Percentiles rank a stretch among this genome's conserved stretches.
These are phyloP conservation scores for Bryoglossum gracile DNA, from an alignment of 495 filamentous ascomycete species.

Conservation along the genomic window DNA sequence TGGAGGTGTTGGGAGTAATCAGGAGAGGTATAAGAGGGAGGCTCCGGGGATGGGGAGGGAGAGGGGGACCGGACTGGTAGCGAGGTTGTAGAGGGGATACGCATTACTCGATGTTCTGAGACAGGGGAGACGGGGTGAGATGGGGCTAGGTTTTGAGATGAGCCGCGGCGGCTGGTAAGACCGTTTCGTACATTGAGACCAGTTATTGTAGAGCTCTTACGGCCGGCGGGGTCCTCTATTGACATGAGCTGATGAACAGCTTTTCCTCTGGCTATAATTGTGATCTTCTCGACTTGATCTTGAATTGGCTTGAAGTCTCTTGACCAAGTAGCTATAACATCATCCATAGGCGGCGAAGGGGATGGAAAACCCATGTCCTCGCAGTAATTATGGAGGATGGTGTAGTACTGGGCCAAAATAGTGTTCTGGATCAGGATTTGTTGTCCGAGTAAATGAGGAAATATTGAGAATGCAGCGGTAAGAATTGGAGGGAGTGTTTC, in stretches of 20 bases:
- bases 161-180: slow-evolving; percentile 22
- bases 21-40: slow-evolving; percentile 8
- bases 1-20: slow-evolving; percentile 14
- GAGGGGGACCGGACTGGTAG: slow-evolving; percentile 3
- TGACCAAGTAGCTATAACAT: slow-evolving; percentile 66
- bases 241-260: slow-evolving; percentile 45
- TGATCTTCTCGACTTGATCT: slow-evolving; percentile 65
- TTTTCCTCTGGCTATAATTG: slow-evolving; percentile 65
- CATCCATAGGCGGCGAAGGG: slow-evolving; percentile 64
- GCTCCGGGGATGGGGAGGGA: slow-evolving; percentile 9
- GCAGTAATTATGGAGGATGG: slow-evolving; percentile 71
- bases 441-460: slow-evolving; percentile 66
- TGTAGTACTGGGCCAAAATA: slow-evolving; percentile 79
- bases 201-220: slow-evolving; percentile 30
- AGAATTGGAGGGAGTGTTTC: slow-evolving; percentile 70
- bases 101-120: slow-evolving; percentile 24
- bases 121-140: slow-evolving; percentile 24
- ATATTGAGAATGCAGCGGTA: slow-evolving; percentile 63
- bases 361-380: slow-evolving; percentile 62
- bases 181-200: slow-evolving; percentile 32
- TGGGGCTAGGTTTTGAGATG: slow-evolving; percentile 20
- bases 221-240: slow-evolving; percentile 14
- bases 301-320: slow-evolving; percentile 56
- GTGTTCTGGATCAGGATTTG: slow-evolving; percentile 79
- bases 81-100: slow-evolving; percentile 20